phyloP scores from a whole-genome alignment of 352 stramenopile species.

The Pythium folliculosum region DNA sequence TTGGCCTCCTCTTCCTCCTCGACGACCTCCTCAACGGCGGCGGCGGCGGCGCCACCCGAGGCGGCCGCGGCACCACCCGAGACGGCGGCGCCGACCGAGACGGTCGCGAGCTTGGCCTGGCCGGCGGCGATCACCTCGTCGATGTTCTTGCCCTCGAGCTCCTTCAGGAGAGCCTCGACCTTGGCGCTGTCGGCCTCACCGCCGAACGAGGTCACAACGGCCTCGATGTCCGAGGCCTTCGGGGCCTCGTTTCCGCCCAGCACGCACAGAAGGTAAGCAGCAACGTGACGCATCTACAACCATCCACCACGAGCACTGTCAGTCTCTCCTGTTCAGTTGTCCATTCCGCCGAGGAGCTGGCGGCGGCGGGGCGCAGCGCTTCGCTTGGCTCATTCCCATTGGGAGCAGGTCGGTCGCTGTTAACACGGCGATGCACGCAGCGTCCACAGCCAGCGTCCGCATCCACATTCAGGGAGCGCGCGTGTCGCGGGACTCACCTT shows the following conservation, averaged over 20 bases:
- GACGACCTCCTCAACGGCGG: slow-evolving; percentile 43
- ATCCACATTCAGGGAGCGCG: no score
- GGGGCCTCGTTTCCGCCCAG: slow-evolving; percentile 82
- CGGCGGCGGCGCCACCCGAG: slow-evolving; percentile 40
- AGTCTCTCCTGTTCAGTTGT: not conserved
- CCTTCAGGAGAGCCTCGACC: slow-evolving; percentile 82
- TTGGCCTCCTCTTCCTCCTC: slow-evolving; percentile 79
- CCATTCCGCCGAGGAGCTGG: not conserved
- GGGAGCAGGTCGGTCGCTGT: no score
- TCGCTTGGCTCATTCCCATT: not conserved
- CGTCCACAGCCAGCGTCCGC: no score
- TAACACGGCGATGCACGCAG: no score
- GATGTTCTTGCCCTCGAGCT: slow-evolving; percentile 89
- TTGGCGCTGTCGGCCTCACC: slow-evolving; percentile 79
- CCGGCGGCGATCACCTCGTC: slow-evolving; percentile 84
- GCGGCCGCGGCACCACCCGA: slow-evolving; percentile 38
- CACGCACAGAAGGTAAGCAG: slow-evolving; percentile 89
- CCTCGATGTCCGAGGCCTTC: slow-evolving; percentile 77
- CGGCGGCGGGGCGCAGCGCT: no score
- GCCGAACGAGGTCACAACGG: slow-evolving; percentile 83
- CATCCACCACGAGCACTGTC: slow-evolving; percentile 5
- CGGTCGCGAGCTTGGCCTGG: slow-evolving; percentile 82
- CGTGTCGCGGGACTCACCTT: slow-evolving; percentile 54
- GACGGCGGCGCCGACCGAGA: slow-evolving; percentile 62
- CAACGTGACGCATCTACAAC: slow-evolving; percentile 90